Evolutionary conservation across 192 early-diverging fungal genomes (phyloP).

Genomic region (Radiomyces spectabilis): DNA sequence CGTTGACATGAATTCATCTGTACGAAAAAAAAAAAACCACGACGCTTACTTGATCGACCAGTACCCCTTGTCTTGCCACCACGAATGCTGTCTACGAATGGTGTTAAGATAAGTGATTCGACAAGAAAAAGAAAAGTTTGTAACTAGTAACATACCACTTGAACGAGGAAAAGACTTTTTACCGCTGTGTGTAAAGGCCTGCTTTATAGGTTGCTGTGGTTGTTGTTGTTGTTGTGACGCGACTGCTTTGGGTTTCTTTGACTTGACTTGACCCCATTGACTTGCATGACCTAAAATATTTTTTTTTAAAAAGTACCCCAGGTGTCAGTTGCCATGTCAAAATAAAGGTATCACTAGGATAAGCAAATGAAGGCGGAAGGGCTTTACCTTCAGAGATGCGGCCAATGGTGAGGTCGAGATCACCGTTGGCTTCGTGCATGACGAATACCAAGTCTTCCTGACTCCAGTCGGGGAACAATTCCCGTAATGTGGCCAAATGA

Average conservation of each 20-base stretch:
- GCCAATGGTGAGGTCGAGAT: constrained; percentile 71
- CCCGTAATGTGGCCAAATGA: constrained; percentile 53
- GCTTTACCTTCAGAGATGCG: constrained; percentile 74
- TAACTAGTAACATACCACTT: no score
- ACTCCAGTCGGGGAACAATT: constrained; percentile 78
- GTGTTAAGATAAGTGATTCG: no score
- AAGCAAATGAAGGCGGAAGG: neutral
- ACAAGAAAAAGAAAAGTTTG: no score
- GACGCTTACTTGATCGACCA: no score
- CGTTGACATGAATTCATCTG: no score
- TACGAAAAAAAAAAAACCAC: no score
- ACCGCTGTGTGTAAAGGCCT: no score
- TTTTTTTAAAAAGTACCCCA: neutral
- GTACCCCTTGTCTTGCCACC: no score
- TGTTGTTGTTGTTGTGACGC: constrained; percentile 7
- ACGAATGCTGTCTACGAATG: no score
- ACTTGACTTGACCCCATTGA: constrained; percentile 27
- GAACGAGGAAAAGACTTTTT: no score
- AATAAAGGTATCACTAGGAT: neutral
- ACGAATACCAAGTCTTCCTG: constrained; percentile 82
- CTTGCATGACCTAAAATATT: constrained; percentile 18
- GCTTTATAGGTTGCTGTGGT: no score
- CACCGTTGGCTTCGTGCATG: constrained; percentile 80
- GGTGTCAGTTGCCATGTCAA: neutral
- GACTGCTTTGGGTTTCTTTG: constrained; percentile 21